Evolutionary conservation across 2,329 filamentous ascomycete species (phyloP).

Genomic region (Penicillium sumatraense): DNA sequence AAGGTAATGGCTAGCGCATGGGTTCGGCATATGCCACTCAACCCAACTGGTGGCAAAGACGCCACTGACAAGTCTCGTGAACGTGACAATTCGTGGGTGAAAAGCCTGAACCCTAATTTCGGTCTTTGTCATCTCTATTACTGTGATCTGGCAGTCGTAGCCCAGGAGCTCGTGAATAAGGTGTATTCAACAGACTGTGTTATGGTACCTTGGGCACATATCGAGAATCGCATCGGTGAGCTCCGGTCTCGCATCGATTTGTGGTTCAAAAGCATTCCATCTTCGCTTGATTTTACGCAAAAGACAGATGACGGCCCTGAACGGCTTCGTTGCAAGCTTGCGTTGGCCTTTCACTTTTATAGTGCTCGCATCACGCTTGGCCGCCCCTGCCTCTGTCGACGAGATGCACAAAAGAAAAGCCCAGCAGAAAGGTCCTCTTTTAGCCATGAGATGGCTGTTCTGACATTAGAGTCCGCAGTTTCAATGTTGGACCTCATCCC

Average conservation of each 20-base stretch:
- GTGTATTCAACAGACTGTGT: constrained; percentile 48
- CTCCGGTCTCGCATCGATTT: constrained; percentile 43
- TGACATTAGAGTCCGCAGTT: constrained; percentile 45
- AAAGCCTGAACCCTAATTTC: constrained; percentile 36
- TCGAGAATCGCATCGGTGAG: constrained; percentile 45
- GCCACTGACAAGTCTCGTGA: constrained; percentile 25
- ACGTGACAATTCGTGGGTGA: constrained; percentile 41
- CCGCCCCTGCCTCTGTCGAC: constrained; percentile 52
- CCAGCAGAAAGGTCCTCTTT: constrained; percentile 34
- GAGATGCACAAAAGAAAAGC: constrained; percentile 39
- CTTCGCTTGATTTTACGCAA: constrained; percentile 41
- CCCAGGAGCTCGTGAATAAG: constrained; percentile 46
- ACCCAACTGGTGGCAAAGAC: constrained; percentile 34
- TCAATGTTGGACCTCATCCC: constrained; percentile 48
- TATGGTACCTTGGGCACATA: constrained; percentile 44
- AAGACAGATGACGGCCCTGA: constrained; percentile 39
- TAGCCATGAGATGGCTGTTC: constrained; percentile 44
- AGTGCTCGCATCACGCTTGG: constrained; percentile 50
- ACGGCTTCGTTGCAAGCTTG: constrained; percentile 44
- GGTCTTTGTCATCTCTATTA: constrained; percentile 46
- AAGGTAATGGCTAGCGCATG: constrained; percentile 34
- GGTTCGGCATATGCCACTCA: constrained; percentile 37
- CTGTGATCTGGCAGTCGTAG: constrained; percentile 45
- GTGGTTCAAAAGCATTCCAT: constrained; percentile 44
- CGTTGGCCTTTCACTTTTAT: constrained; percentile 50